Conservation (phyloP, 2,329 filamentous ascomycete species). For the Emmonsia crescens region DNA sequence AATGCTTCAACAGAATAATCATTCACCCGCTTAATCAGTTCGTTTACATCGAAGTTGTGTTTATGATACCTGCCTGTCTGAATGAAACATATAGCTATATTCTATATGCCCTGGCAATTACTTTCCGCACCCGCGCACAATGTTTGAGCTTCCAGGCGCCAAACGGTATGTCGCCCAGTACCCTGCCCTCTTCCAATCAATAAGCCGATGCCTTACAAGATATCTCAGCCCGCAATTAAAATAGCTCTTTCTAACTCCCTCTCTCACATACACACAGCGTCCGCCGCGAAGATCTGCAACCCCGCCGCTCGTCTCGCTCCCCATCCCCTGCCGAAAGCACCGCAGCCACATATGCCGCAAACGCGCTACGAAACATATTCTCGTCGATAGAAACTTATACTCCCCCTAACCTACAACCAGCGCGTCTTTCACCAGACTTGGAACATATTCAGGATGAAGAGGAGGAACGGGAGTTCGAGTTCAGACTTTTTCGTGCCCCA, state of each 20-base stretch:
- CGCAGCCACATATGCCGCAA: constrained; percentile 9
- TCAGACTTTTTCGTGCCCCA: constrained; percentile 30
- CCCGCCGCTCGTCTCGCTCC: constrained; percentile 9
- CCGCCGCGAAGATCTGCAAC: constrained; percentile 11
- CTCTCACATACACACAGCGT: constrained; percentile 8
- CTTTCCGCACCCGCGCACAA: background rate
- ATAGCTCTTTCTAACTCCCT: background rate
- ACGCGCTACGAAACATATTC: constrained; percentile 8
- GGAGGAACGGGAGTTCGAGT: constrained; percentile 35
- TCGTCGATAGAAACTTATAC: constrained; percentile 9
- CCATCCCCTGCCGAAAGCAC: constrained; percentile 8
- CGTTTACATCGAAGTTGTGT: background rate
- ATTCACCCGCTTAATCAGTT: background rate
- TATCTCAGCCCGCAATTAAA: background rate
- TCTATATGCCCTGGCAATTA: background rate
- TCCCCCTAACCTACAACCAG: background rate
- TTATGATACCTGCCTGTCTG: background rate
- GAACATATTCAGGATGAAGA: constrained; percentile 14
- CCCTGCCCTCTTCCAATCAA: background rate
- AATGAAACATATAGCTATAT: background rate
- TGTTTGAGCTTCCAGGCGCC: constrained; percentile 5
- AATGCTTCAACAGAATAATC: background rate
- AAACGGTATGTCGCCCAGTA: constrained; percentile 1
- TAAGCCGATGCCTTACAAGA: background rate
- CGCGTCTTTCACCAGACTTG: background rate